phyloP scores from a whole-genome alignment of 306 rosid genomes.

The Trifolium dubium region DNA sequence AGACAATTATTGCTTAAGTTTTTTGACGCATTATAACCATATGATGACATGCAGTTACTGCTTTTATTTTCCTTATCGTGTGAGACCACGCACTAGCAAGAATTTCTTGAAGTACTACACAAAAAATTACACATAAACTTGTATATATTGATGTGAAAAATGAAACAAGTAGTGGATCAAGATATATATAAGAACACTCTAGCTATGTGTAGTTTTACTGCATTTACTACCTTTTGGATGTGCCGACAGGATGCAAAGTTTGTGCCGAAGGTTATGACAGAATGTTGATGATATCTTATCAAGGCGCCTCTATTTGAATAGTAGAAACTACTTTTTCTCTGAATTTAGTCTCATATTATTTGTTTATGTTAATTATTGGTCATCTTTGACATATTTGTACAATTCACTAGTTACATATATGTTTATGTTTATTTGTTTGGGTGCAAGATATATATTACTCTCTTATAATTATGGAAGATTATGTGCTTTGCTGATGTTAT shows the following conservation, averaged over 20 bases:
- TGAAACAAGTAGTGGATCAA: constrained; percentile 20
- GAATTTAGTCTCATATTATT: background rate
- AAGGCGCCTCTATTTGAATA: constrained; percentile 49
- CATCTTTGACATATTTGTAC: constrained; percentile 1
- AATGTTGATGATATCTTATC: constrained; percentile 47
- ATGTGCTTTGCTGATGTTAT: too few relatives aligned
- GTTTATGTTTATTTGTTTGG: background rate
- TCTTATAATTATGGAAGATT: too few relatives aligned
- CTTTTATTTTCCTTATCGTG: constrained; percentile 1
- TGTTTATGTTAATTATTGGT: background rate
- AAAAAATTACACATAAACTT: constrained; percentile 28
- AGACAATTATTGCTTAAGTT: constrained; percentile 34
- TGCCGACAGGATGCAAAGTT: constrained; percentile 63
- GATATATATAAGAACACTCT: constrained; percentile 9
- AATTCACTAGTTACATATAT: background rate
- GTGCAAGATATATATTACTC: background rate
- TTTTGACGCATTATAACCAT: constrained; percentile 17
- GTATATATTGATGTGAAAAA: constrained; percentile 14
- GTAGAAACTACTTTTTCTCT: constrained; percentile 30
- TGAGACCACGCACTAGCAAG: constrained; percentile 10
- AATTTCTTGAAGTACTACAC: constrained; percentile 23
- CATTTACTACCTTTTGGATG: constrained; percentile 34
- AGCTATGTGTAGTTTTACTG: background rate
- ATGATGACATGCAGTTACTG: constrained; percentile 25
- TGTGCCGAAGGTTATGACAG: constrained; percentile 56